phyloP scores from a whole-genome alignment of 1,139 yeast genomes.

The Geotrichum histeridarum region DNA sequence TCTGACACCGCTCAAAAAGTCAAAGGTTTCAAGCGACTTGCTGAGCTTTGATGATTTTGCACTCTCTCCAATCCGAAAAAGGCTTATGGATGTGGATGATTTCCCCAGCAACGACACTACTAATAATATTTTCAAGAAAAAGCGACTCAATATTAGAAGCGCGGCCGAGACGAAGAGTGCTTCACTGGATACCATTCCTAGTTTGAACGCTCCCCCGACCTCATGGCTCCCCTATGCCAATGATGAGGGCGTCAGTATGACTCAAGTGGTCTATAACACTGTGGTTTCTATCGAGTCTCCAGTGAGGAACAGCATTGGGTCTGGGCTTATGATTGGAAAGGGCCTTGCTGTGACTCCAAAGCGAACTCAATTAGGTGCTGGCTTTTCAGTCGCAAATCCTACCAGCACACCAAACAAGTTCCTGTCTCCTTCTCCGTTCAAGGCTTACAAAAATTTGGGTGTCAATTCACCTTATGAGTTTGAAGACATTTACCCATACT shows the following conservation, averaged over 20 bases:
- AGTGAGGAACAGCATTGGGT: constrained; percentile 12
- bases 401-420: constrained; percentile 1
- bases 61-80: constrained; percentile 13
- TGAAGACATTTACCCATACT: constrained; percentile 16
- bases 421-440: constrained; percentile 16
- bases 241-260: constrained; percentile 12
- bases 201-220: constrained; percentile 16
- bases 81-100: constrained; percentile 13
- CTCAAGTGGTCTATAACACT: constrained; percentile 10
- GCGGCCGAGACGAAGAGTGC: constrained; percentile 1
- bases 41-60: constrained; percentile 3
- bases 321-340: constrained; percentile 15
- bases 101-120: constrained; percentile 6
- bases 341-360: constrained; percentile 15
- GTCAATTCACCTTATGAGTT: constrained; percentile 14
- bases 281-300: constrained; percentile 15
- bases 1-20: constrained; percentile 9
- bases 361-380: constrained; percentile 10
- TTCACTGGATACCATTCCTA: constrained; percentile 10
- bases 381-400: not conserved
- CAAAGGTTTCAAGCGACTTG: constrained; percentile 11
- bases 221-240: constrained; percentile 15
- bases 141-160: constrained; percentile 8
- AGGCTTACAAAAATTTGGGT: constrained; percentile 5
- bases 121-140: constrained; percentile 7